phyloP scores from a whole-genome alignment of 306 rosid genomes.

The Ochetophila trinervis region DNA sequence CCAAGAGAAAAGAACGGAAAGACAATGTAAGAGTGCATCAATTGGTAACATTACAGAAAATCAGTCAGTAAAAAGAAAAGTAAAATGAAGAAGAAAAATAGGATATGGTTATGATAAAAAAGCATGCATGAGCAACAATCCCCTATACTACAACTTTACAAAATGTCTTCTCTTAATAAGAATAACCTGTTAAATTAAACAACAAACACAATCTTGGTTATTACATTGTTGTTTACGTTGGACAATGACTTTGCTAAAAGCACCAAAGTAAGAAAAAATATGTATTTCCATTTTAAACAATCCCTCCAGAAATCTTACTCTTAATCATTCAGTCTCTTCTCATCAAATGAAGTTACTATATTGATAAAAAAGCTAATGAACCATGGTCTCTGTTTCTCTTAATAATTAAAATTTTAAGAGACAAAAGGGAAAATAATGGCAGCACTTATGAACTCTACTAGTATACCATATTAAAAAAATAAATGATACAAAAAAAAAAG shows the following conservation, averaged over 20 bases:
- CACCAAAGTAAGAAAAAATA: neutral
- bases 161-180: neutral
- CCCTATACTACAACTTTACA: too few species aligned
- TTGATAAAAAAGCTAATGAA: neutral
- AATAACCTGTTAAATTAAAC: neutral
- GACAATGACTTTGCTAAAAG: too few species aligned
- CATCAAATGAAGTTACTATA: neutral
- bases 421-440: neutral
- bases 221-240: neutral
- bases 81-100: too few species aligned
- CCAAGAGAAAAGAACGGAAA: neutral
- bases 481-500: too few species aligned
- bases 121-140: neutral
- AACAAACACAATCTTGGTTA: neutral
- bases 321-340: neutral
- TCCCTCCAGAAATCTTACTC: neutral
- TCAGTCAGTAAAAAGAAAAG: too few species aligned
- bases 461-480: too few species aligned
- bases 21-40: neutral
- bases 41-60: too few species aligned
- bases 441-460: too few species aligned
- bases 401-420: neutral
- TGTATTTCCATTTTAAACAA: neutral
- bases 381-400: neutral
- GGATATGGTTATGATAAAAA: too few species aligned